phyloP scores from a whole-genome alignment of 2,329 filamentous ascomycete genomes.

The Coniochaeta prunicola region DNA sequence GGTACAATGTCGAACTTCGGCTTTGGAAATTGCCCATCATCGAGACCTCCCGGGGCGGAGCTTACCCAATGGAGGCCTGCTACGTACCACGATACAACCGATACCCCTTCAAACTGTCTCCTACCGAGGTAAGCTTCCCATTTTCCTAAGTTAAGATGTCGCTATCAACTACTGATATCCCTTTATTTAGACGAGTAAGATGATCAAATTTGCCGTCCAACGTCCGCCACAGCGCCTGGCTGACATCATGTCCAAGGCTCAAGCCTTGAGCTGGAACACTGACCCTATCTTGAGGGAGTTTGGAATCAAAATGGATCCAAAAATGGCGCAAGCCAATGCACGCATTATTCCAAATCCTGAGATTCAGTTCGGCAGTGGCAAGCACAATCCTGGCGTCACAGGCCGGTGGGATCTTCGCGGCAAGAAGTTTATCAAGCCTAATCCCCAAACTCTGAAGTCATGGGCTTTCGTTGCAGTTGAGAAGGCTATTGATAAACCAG shows the following conservation, averaged over 20 bases:
- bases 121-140: slow-evolving; percentile 33
- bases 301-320: slow-evolving; percentile 59
- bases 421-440: slow-evolving; percentile 66
- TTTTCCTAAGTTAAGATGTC: not conserved
- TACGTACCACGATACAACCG: slow-evolving; percentile 46
- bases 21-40: slow-evolving; percentile 48
- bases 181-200: slow-evolving; percentile 61
- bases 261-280: slow-evolving; percentile 55
- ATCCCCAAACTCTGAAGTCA: slow-evolving; percentile 52
- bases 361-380: slow-evolving; percentile 55
- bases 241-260: slow-evolving; percentile 62
- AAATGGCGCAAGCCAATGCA: slow-evolving; percentile 62
- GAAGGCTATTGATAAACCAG: slow-evolving; percentile 43
- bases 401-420: slow-evolving; percentile 86
- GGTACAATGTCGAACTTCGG: slow-evolving; percentile 44
- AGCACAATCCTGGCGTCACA: slow-evolving; percentile 51
- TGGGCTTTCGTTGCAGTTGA: slow-evolving; percentile 72
- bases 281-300: slow-evolving; percentile 69
- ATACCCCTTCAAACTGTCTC: slow-evolving; percentile 56
- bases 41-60: slow-evolving; percentile 43
- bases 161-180: slow-evolving; percentile 8
- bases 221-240: slow-evolving; percentile 60
- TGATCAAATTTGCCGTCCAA: slow-evolving; percentile 93
- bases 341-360: slow-evolving; percentile 64
- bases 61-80: slow-evolving; percentile 57